phyloP scores from a whole-genome alignment of 2,329 filamentous ascomycete species.

The Arthrobotrys sphaeroides region DNA sequence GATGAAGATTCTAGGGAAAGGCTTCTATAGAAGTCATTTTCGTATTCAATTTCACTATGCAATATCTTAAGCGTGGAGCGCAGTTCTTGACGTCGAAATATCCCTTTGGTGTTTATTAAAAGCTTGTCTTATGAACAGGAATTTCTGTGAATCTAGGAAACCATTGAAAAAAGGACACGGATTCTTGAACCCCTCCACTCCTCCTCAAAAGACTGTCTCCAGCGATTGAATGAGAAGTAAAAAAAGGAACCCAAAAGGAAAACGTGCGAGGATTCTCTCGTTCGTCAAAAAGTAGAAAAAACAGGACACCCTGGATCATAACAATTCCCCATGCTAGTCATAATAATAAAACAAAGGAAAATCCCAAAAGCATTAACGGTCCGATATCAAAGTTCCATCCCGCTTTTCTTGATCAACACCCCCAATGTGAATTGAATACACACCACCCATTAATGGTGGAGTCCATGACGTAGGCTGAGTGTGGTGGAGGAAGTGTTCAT shows the following conservation, averaged over 20 bases:
- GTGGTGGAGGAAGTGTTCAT: neutral
- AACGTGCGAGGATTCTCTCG: conserved; percentile 14
- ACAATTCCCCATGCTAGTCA: conserved; percentile 1
- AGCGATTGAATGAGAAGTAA: neutral
- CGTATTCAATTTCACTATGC: neutral
- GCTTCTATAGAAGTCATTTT: too few species aligned
- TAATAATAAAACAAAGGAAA: neutral
- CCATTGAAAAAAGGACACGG: neutral
- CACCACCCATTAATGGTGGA: neutral
- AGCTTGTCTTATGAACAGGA: conserved; percentile 29
- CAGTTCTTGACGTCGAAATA: conserved; percentile 27
- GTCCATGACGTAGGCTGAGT: neutral
- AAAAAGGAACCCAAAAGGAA: neutral
- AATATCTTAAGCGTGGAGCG: neutral
- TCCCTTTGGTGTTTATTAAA: conserved; percentile 29
- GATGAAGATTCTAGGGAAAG: too few species aligned
- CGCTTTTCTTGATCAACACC: neutral
- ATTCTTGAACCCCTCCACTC: neutral
- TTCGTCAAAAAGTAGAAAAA: neutral
- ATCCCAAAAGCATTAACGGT: neutral
- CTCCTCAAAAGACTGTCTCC: neutral
- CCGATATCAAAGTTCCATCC: neutral
- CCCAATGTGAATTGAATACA: conserved; percentile 8
- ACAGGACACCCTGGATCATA: neutral
- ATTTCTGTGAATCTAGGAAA: conserved; percentile 13